These are phyloP conservation scores for Alternaria arborescens DNA, from an alignment of 2,329 filamentous ascomycete species.

Conservation along the genomic window DNA sequence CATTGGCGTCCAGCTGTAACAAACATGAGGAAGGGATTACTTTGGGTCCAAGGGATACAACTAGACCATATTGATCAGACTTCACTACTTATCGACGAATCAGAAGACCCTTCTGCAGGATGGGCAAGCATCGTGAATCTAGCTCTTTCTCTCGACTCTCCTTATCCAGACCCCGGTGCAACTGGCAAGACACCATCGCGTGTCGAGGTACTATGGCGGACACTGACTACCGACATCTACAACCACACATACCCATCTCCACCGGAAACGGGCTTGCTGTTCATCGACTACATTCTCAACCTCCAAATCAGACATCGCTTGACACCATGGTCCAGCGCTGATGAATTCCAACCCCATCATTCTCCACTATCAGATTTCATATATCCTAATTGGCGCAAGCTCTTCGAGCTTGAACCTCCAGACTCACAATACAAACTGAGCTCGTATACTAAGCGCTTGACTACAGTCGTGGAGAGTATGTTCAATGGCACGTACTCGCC, in stretches of 20 bases:
- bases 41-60: neutral
- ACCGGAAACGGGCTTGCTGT: constrained; percentile 19
- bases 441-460: constrained; percentile 29
- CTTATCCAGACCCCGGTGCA: constrained; percentile 23
- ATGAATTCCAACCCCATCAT: constrained; percentile 39
- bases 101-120: neutral
- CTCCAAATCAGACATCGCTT: constrained; percentile 38
- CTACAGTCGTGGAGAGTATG: constrained; percentile 32
- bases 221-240: constrained; percentile 37
- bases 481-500: constrained; percentile 41
- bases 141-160: constrained; percentile 25
- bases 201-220: constrained; percentile 36
- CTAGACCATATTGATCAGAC: neutral
- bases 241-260: constrained; percentile 32
- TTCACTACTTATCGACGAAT: neutral
- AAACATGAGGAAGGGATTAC: neutral
- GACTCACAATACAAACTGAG: constrained; percentile 26
- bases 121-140: constrained; percentile 22
- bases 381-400: constrained; percentile 38
- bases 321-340: constrained; percentile 36
- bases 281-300: constrained; percentile 42
- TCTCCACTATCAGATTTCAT: constrained; percentile 34
- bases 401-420: constrained; percentile 31
- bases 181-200: constrained; percentile 20
- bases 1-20: constrained; percentile 12